Evolutionary conservation across 2,329 filamentous ascomycete genomes (phyloP).

Genomic region (Penicillium sp.): DNA sequence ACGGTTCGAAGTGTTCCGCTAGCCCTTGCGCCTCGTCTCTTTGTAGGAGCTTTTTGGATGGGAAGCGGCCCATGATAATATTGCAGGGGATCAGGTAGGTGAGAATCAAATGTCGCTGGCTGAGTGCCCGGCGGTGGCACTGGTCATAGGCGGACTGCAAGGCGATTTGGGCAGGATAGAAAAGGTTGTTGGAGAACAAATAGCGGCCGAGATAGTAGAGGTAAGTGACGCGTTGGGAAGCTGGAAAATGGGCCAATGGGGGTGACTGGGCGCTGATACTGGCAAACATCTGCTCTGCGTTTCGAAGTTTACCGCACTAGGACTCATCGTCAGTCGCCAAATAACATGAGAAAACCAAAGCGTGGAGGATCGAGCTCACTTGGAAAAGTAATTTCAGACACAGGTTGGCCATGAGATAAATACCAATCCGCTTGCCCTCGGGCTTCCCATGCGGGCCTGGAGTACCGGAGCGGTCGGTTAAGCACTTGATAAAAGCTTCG

Average conservation of each 20-base stretch:
- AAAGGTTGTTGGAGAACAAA: constrained; percentile 81
- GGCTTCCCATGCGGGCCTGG: constrained; percentile 61
- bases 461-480: constrained; percentile 73
- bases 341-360: background rate
- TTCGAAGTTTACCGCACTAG: constrained; percentile 74
- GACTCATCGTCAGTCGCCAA: background rate
- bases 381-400: constrained; percentile 86
- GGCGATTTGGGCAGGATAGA: constrained; percentile 70
- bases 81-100: constrained; percentile 81
- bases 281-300: constrained; percentile 83
- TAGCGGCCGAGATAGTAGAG: constrained; percentile 93
- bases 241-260: constrained; percentile 76
- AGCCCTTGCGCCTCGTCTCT: constrained; percentile 69
- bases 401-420: constrained; percentile 89
- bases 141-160: constrained; percentile 78
- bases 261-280: constrained; percentile 83
- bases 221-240: constrained; percentile 83
- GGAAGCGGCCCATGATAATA: constrained; percentile 80
- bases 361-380: constrained; percentile 42
- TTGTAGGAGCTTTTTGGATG: constrained; percentile 63
- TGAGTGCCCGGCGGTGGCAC: constrained; percentile 57
- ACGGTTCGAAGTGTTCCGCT: constrained; percentile 64
- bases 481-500: constrained; percentile 84
- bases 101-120: constrained; percentile 75
- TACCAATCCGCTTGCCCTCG: constrained; percentile 80